Evolutionary conservation across 2,329 filamentous ascomycete species (phyloP).

Genomic region (Neofusicoccum parvum): DNA sequence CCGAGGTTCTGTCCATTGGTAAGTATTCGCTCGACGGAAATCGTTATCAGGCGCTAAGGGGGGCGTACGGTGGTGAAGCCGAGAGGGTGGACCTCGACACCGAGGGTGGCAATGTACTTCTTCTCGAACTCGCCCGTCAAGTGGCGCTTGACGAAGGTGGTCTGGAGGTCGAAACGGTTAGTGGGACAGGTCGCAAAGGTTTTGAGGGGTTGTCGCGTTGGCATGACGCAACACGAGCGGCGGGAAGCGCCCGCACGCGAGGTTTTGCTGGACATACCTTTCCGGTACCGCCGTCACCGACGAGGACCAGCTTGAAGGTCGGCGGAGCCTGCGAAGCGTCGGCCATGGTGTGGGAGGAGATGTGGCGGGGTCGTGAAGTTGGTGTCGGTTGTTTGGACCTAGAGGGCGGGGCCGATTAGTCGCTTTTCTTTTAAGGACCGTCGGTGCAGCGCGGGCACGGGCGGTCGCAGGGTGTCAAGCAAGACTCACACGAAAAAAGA

Average conservation of each 20-base stretch:
- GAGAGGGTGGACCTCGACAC: slow-evolving; percentile 98
- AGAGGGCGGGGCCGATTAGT: slow-evolving; percentile 18
- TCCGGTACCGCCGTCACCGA: slow-evolving; percentile 98
- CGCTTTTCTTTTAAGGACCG: slow-evolving; percentile 10
- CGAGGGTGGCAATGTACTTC: slow-evolving; percentile 99
- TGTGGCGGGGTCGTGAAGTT: slow-evolving; percentile 17
- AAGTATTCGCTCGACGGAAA: slow-evolving; percentile 18
- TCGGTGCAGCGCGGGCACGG: neutral
- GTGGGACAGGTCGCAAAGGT: slow-evolving; percentile 17
- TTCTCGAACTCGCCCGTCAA: slow-evolving; percentile 99
- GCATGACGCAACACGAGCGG: slow-evolving; percentile 16
- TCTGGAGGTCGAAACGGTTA: slow-evolving; percentile 56
- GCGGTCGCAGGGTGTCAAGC: slow-evolving; percentile 3
- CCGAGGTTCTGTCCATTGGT: slow-evolving; percentile 72
- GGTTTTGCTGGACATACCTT: slow-evolving; percentile 68
- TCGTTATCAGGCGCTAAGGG: slow-evolving; percentile 28
- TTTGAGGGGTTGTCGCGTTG: slow-evolving; percentile 18
- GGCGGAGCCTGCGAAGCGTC: slow-evolving; percentile 57
- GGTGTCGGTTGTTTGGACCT: slow-evolving; percentile 19
- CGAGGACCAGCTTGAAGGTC: slow-evolving; percentile 99
- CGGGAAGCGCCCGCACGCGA: neutral
- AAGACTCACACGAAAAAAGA: slow-evolving; percentile 1
- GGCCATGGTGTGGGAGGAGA: slow-evolving; percentile 61
- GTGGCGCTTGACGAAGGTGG: slow-evolving; percentile 99
- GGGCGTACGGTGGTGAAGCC: slow-evolving; percentile 90